Evolutionary conservation across 2,329 filamentous ascomycete genomes (phyloP), one percentile per base, ranked within the genome.

Genomic region (Fusarium nurragi): DNA sequence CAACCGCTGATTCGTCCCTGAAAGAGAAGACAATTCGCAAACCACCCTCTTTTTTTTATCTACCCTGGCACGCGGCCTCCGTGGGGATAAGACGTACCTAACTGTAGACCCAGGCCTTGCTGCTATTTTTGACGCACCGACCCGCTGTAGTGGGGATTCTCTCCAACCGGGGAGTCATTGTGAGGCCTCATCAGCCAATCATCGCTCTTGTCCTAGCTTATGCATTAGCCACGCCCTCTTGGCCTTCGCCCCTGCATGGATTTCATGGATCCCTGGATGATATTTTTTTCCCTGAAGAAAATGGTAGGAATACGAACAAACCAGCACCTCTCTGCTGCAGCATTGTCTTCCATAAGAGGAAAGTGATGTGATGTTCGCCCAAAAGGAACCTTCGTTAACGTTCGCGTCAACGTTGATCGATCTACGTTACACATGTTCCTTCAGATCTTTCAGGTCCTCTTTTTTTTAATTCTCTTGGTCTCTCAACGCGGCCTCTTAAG

Each of bases 81-180:
- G 34, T 60, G 54, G 64, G 49, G 51, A 61, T 44, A 32, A 47
- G 40, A 45, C 49, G 30, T 34, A 16, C 30, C 49, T 30, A 18
- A 48, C 46, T 37, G 32, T 13, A 30, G 39, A 25, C 48, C 50
- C 30, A 54, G 50, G 52, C 50, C 54, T 58, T 58, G 65, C 52
- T 70, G 60, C 68, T 70, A 70, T 70, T 70, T 70, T 70, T 70
- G 68, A 70, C 50, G 62, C 55, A 34, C 25, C 23, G 57, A 68
- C 57, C 65, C 64, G 60, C 60, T 50, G 3, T 5, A 40, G 65
- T 65, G 65, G 65, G 25, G 47, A 51, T 49, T 23, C 41, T 48
- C 51, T 47, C 38, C 50, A 56, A 56, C 43, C 32, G 64, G 46
- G 38, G 65, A 34, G 30, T 16, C 30, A 16, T 34, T 34, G 7